These are phyloP conservation scores for Crithidia sp. DNA, from an alignment of 208 protist genomes.

Conservation along the genomic window DNA sequence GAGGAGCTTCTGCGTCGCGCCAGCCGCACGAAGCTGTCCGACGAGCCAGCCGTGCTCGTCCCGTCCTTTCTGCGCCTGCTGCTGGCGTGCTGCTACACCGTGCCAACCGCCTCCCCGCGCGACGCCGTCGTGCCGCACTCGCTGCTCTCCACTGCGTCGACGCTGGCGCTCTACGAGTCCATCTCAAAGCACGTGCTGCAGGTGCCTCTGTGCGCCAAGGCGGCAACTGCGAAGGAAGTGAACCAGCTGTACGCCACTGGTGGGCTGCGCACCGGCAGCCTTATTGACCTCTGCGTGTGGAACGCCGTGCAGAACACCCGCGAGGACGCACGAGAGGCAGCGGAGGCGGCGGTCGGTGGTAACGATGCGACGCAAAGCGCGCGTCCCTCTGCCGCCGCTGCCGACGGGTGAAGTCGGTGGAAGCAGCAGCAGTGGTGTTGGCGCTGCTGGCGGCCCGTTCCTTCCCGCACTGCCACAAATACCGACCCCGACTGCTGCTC, in stretches of 20 bases:
- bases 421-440: neutral
- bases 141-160: slow-evolving; percentile 42
- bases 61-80: slow-evolving; percentile 63
- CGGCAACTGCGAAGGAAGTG: slow-evolving; percentile 11
- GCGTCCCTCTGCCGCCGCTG: too few species aligned
- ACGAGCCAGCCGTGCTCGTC: slow-evolving; percentile 25
- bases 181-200: slow-evolving; percentile 58
- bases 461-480: slow-evolving; percentile 4
- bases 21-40: slow-evolving; percentile 45
- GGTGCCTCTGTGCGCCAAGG: slow-evolving; percentile 25
- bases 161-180: slow-evolving; percentile 55
- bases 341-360: neutral
- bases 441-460: too few species aligned
- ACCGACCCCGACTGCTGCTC: slow-evolving; percentile 9
- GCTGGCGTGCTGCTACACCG: slow-evolving; percentile 64
- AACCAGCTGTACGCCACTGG: slow-evolving; percentile 28
- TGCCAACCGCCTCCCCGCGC: slow-evolving; percentile 24
- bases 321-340: slow-evolving; percentile 27
- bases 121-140: slow-evolving; percentile 25
- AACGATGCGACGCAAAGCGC: too few species aligned
- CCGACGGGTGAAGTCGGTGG: too few species aligned
- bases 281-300: slow-evolving; percentile 31
- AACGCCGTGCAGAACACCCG: slow-evolving; percentile 33
- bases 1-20: slow-evolving; percentile 55
- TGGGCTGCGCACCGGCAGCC: slow-evolving; percentile 17